phyloP scores from a whole-genome alignment of 164 flowering plant species.

The Sextonia rubra region DNA sequence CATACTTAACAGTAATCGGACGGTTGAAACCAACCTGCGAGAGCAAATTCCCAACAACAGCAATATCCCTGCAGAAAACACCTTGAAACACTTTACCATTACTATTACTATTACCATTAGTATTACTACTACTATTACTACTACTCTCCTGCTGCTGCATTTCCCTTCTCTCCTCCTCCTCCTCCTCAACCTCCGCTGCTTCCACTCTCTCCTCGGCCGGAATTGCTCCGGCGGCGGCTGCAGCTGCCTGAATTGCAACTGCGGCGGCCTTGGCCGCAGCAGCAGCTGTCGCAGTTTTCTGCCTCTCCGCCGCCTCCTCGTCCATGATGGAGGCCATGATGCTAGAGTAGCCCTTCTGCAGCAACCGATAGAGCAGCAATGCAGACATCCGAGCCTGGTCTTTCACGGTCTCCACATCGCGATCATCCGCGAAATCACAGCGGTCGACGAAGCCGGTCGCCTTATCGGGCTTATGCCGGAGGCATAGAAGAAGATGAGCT shows the following conservation, averaged over 20 bases:
- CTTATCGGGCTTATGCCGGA: slow-evolving; percentile 79
- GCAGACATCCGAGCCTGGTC: slow-evolving; percentile 86
- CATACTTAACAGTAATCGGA: slow-evolving; percentile 71
- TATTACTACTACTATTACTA: too few species aligned
- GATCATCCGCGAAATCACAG: slow-evolving; percentile 69
- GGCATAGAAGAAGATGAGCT: slow-evolving; percentile 62
- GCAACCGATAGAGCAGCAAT: slow-evolving; percentile 62
- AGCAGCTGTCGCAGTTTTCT: slow-evolving; percentile 50
- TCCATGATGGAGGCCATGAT: slow-evolving; percentile 59
- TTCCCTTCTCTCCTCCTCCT: background rate
- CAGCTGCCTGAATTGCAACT: slow-evolving; percentile 7
- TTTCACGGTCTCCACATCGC: slow-evolving; percentile 60
- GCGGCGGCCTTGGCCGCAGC: slow-evolving; percentile 14
- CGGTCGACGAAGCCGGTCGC: slow-evolving; percentile 56
- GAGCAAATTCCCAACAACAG: slow-evolving; percentile 65
- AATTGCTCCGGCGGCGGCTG: slow-evolving; percentile 12
- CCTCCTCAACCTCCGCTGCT: slow-evolving; percentile 2
- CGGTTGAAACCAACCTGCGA: slow-evolving; percentile 68
- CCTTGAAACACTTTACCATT: slow-evolving; percentile 45
- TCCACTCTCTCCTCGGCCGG: slow-evolving; percentile 10
- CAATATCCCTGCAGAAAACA: slow-evolving; percentile 83
- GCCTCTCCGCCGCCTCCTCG: slow-evolving; percentile 67
- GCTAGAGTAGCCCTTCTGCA: slow-evolving; percentile 73
- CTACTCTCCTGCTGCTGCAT: background rate
- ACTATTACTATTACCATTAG: too few species aligned